Percentiles rank a stretch among this genome's conserved stretches.
These are phyloP conservation scores for Tetraselmis chui DNA, from an alignment of 139 green algal species.

Conservation along the genomic window DNA sequence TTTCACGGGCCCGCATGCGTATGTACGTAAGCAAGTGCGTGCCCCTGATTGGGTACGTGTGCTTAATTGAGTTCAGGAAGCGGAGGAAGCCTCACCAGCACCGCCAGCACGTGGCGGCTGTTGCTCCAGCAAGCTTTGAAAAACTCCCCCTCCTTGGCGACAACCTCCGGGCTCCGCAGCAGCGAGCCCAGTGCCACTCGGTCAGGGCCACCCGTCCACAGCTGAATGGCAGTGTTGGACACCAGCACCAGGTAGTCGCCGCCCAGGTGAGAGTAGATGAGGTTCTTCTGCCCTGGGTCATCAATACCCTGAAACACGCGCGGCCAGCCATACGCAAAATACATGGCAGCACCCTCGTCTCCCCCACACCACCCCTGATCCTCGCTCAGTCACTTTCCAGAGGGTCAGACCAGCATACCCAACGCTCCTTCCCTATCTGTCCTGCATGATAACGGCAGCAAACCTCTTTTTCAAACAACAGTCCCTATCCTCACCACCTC, in stretches of 20 bases:
- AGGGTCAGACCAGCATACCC: too few relatives aligned
- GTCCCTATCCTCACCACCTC: too few relatives aligned
- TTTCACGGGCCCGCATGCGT: too few relatives aligned
- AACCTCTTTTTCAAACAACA: too few relatives aligned
- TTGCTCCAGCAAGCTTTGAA: conserved; percentile 50
- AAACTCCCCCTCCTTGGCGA: conserved; percentile 49
- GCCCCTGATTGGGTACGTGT: too few relatives aligned
- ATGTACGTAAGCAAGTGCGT: too few relatives aligned
- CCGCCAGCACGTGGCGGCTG: conserved; percentile 39
- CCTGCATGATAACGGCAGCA: too few relatives aligned
- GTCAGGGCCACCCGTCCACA: conserved; percentile 57
- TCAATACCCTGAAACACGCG: conserved; percentile 19
- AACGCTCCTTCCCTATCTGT: too few relatives aligned
- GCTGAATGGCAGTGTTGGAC: conserved; percentile 35
- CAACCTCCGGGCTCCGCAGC: conserved; percentile 16
- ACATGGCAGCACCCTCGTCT: conserved; percentile 16
- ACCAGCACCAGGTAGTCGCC: conserved; percentile 46
- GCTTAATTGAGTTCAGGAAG: too few relatives aligned
- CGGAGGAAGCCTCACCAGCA: conserved; percentile 42
- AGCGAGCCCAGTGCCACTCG: conserved; percentile 45
- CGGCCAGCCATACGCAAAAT: conserved; percentile 44
- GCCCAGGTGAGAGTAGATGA: conserved; percentile 28
- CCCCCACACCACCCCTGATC: too few relatives aligned
- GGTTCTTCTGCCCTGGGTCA: conserved; percentile 19
- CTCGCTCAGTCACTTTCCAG: too few relatives aligned